Conservation (phyloP, 176 grass and related monocot genomes). For the Musa schizocarpa region DNA sequence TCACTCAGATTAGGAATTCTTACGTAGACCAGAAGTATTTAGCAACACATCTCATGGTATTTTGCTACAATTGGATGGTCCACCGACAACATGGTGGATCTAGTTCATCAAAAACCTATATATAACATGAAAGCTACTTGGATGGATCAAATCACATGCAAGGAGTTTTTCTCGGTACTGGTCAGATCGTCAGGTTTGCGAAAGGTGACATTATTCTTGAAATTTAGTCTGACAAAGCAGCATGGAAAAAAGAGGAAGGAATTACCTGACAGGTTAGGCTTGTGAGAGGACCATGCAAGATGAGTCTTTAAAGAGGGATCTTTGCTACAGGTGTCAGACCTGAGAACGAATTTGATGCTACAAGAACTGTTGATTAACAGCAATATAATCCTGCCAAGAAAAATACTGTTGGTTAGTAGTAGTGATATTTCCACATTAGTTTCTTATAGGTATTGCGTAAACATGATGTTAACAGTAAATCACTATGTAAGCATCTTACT, state of each 20-base stretch:
- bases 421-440: too few relatives aligned
- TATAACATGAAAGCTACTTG: too few relatives aligned
- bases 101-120: too few relatives aligned
- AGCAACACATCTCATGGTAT: too few relatives aligned
- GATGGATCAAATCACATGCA: too few relatives aligned
- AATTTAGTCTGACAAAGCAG: background rate
- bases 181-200: too few relatives aligned
- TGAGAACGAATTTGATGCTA: background rate
- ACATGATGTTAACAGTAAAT: background rate
- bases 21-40: too few relatives aligned
- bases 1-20: too few relatives aligned
- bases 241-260: background rate
- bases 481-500: background rate
- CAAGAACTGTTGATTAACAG: background rate
- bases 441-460: background rate
- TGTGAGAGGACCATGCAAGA: background rate
- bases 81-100: too few relatives aligned
- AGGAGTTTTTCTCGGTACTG: too few relatives aligned
- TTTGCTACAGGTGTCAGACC: background rate
- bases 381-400: background rate
- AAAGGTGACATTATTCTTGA: background rate
- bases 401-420: background rate
- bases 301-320: background rate
- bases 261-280: background rate
- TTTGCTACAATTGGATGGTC: too few relatives aligned